Conservation (phyloP, 176 grass and related monocot species). For the Phyllostachys edulis region DNA sequence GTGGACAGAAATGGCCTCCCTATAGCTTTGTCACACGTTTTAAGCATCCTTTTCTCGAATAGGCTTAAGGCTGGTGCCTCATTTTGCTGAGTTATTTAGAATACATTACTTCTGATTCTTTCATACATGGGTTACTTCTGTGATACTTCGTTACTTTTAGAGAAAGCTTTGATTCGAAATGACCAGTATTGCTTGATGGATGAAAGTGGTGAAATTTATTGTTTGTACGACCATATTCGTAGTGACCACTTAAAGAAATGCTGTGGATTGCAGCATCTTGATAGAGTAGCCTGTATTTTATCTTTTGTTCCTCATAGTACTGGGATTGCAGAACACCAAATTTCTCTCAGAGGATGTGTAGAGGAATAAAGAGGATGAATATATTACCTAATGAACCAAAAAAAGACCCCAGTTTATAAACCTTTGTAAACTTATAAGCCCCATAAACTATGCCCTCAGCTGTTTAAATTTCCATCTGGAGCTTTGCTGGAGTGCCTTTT, state of each 20-base stretch:
- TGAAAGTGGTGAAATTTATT: not conserved
- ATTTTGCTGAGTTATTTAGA: not conserved
- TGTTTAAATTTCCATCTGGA: not conserved
- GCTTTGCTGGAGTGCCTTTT: not conserved
- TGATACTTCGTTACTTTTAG: not conserved
- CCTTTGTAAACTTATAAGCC: not conserved
- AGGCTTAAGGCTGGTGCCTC: not conserved
- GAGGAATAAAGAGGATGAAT: not conserved
- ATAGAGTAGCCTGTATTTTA: not conserved
- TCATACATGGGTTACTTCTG: not conserved
- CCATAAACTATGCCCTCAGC: not conserved
- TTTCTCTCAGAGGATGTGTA: not conserved
- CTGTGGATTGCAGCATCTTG: not conserved
- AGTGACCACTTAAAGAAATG: not conserved
- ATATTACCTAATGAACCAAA: not conserved
- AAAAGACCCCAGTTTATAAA: not conserved
- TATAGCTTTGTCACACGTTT: not conserved
- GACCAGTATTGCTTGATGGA: not conserved
- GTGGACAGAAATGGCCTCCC: conserved; percentile 5
- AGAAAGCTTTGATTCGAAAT: not conserved
- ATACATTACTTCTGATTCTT: not conserved
- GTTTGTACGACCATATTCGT: not conserved
- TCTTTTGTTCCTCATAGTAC: not conserved
- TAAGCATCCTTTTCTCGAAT: not conserved
- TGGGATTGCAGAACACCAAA: not conserved